Percentiles rank a stretch among this genome's conserved stretches.
Conservation (phyloP, 495 filamentous ascomycete species). For the Aspergillus cavernicola region DNA sequence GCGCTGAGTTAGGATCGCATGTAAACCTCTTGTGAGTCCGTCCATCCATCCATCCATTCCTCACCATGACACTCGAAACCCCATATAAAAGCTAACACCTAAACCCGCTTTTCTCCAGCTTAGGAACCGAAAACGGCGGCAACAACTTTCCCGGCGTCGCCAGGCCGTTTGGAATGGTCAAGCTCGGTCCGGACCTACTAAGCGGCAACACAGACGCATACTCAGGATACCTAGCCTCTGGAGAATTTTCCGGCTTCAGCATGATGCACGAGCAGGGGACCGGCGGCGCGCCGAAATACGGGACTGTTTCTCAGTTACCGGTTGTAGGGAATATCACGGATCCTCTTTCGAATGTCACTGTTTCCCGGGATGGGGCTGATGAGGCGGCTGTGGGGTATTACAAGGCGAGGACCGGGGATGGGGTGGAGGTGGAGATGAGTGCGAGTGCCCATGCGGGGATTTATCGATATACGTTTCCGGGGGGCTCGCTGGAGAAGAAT, state of each 20-base stretch:
- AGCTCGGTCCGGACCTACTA: conserved; percentile 61
- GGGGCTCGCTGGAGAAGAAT: conserved; percentile 27
- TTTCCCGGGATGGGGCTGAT: conserved; percentile 48
- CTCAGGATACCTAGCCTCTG: conserved; percentile 57
- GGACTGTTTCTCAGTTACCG: conserved; percentile 64
- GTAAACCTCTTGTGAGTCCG: conserved; percentile 36
- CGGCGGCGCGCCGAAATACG: conserved; percentile 72
- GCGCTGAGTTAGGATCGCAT: conserved; percentile 24
- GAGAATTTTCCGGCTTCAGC: conserved; percentile 64
- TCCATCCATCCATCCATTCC: background rate
- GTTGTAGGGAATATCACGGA: conserved; percentile 50
- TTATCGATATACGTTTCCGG: conserved; percentile 59
- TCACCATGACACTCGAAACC: background rate
- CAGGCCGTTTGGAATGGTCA: conserved; percentile 66
- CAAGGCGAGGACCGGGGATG: conserved; percentile 49
- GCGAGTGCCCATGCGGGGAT: conserved; percentile 61
- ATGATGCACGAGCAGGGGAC: conserved; percentile 75
- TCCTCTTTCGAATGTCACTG: conserved; percentile 56
- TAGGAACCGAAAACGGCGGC: conserved; percentile 48
- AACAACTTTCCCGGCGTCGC: conserved; percentile 69
- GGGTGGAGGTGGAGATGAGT: conserved; percentile 56
- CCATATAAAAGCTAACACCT: background rate
- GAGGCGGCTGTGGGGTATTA: conserved; percentile 61
- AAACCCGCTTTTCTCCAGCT: conserved; percentile 15
- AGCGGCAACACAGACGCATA: conserved; percentile 55